Evolutionary conservation across 441 rosid species (phyloP).

Genomic region (Populus hybrid): DNA sequence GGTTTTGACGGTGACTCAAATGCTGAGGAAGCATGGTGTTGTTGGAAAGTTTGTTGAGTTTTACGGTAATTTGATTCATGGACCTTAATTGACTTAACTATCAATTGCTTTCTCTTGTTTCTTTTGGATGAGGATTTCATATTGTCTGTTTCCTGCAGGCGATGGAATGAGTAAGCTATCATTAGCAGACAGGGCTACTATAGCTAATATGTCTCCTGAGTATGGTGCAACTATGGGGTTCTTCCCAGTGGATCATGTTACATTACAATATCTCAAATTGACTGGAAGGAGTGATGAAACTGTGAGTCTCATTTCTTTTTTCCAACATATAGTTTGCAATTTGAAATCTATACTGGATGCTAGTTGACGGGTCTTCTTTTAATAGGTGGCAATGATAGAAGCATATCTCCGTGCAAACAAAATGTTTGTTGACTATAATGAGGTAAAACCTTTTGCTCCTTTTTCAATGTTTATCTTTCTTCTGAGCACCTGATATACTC

Average conservation of each 20-base stretch:
- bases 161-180: constrained; percentile 90
- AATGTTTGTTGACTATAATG: constrained; percentile 89
- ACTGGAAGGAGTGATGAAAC: constrained; percentile 98
- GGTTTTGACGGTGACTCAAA: constrained; percentile 96
- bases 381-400: constrained; percentile 90
- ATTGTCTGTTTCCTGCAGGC: constrained; percentile 41
- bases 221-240: constrained; percentile 99
- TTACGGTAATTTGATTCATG: constrained; percentile 54
- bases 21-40: constrained; percentile 98
- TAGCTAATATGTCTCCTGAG: constrained; percentile 99
- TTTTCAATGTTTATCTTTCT: background rate
- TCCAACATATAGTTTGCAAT: background rate
- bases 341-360: constrained; percentile 18
- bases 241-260: constrained; percentile 99
- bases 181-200: constrained; percentile 98
- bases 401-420: constrained; percentile 95
- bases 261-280: constrained; percentile 90
- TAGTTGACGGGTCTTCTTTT: constrained; percentile 16
- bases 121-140: background rate
- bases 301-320: constrained; percentile 42
- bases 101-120: constrained; percentile 5
- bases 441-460: constrained; percentile 41
- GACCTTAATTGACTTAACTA: constrained; percentile 17
- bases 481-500: background rate
- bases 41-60: constrained; percentile 99